Percentiles rank a stretch among this genome's conserved stretches.
phyloP scores from a whole-genome alignment of 1,139 yeast genomes.

The Geotrichum restrictum region DNA sequence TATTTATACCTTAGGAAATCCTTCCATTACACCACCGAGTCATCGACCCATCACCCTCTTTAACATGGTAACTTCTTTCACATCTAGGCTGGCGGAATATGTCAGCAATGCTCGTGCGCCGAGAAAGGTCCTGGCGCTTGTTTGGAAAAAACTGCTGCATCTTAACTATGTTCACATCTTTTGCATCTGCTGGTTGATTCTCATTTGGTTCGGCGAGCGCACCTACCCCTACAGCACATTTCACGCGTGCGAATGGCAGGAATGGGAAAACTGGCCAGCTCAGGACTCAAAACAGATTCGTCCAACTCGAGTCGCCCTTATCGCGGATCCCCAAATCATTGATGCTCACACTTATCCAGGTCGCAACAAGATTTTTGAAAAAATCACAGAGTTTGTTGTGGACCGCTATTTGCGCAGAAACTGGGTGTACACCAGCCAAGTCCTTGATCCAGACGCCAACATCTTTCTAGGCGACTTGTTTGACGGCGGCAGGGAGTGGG shows the following conservation, averaged over 20 bases:
- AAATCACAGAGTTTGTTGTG: conserved; percentile 43
- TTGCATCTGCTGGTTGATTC: conserved; percentile 45
- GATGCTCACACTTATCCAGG: conserved; percentile 64
- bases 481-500: conserved; percentile 95
- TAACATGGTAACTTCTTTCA: neutral
- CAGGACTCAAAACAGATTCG: neutral
- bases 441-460: conserved; percentile 68
- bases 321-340: conserved; percentile 92
- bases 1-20: too few species aligned
- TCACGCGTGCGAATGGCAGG: conserved; percentile 55
- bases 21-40: neutral
- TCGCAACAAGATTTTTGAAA: conserved; percentile 34
- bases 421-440: conserved; percentile 56
- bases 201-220: conserved; percentile 61
- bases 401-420: conserved; percentile 81
- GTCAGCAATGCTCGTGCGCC: neutral
- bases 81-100: neutral
- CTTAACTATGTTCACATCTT: conserved; percentile 23
- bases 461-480: conserved; percentile 85
- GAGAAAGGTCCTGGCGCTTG: neutral
- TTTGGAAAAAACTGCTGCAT: conserved; percentile 1
- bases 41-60: neutral
- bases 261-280: conserved; percentile 55
- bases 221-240: conserved; percentile 50
- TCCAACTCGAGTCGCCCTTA: conserved; percentile 56